Conservation (phyloP, 495 filamentous ascomycete species). For the Bacidia gigantensis region DNA sequence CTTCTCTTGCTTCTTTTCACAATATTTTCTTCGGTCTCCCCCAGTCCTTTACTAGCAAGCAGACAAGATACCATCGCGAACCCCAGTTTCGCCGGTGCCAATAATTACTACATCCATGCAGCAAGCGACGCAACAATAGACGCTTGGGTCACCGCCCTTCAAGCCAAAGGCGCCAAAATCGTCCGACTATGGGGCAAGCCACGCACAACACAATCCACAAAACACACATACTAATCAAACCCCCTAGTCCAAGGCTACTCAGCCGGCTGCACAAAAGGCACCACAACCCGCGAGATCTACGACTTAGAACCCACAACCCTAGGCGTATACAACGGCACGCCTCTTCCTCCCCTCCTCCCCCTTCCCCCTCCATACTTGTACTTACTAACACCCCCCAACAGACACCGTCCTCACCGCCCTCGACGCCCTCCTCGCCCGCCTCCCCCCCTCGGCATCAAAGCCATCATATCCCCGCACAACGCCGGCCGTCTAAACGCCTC, state of each 20-base stretch:
- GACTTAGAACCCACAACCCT: neutral
- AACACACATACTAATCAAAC: neutral
- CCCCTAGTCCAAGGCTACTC: neutral
- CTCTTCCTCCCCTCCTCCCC: too few species aligned
- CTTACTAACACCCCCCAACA: neutral
- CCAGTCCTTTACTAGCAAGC: too few species aligned
- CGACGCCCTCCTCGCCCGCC: neutral
- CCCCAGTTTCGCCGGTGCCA: neutral
- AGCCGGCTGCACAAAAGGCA: neutral
- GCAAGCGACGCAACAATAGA: neutral
- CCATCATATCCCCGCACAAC: neutral
- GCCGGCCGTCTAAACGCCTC: neutral
- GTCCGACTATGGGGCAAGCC: neutral
- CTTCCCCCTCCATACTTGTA: too few species aligned
- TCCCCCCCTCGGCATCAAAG: neutral
- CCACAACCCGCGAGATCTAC: neutral
- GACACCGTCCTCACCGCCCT: slow-evolving; percentile 1
- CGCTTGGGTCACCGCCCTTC: neutral
- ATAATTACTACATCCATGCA: slow-evolving; percentile 4
- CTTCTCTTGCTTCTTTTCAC: too few species aligned
- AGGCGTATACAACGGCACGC: neutral
- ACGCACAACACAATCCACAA: neutral
- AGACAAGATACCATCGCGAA: too few species aligned
- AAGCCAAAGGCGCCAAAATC: neutral
- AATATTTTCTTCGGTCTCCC: too few species aligned